phyloP scores from a whole-genome alignment of 2,329 filamentous ascomycete genomes.

The Fusarium abutilonis region DNA sequence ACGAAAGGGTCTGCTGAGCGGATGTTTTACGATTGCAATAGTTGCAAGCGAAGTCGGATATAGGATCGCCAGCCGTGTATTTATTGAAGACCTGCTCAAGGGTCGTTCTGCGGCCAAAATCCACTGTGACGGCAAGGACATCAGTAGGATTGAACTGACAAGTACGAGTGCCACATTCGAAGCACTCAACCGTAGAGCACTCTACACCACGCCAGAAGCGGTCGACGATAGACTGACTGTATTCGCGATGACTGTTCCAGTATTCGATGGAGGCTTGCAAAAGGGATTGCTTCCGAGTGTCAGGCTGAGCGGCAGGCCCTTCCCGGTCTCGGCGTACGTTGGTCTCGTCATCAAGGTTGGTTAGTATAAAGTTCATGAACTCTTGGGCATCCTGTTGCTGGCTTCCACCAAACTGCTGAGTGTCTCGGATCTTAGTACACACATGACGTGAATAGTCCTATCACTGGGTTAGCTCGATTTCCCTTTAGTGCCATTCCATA shows the following conservation, averaged over 20 bases:
- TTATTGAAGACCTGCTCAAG: slow-evolving; percentile 73
- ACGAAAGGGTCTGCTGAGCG: slow-evolving; percentile 75
- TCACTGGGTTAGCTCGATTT: slow-evolving; percentile 34
- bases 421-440: slow-evolving; percentile 45
- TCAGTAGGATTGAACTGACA: slow-evolving; percentile 60
- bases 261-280: slow-evolving; percentile 73
- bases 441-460: slow-evolving; percentile 65
- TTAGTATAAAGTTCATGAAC: slow-evolving; percentile 84
- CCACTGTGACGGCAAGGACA: slow-evolving; percentile 61
- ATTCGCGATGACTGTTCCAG: slow-evolving; percentile 76
- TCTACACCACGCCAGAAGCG: slow-evolving; percentile 83
- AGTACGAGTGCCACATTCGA: slow-evolving; percentile 62
- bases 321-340: slow-evolving; percentile 66
- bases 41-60: slow-evolving; percentile 78
- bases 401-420: slow-evolving; percentile 71
- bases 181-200: slow-evolving; percentile 76
- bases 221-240: slow-evolving; percentile 79
- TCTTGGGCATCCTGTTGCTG: slow-evolving; percentile 93
- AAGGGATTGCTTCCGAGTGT: slow-evolving; percentile 48
- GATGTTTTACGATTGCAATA: slow-evolving; percentile 74
- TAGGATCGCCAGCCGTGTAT: slow-evolving; percentile 73
- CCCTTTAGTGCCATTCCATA: slow-evolving; percentile 5
- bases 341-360: slow-evolving; percentile 86
- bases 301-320: slow-evolving; percentile 47
- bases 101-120: slow-evolving; percentile 47